Percentiles rank a stretch among this genome's conserved stretches.
Evolutionary conservation across 805 yeast genomes (phyloP).

Genomic region (Ogataea pignaliae): DNA sequence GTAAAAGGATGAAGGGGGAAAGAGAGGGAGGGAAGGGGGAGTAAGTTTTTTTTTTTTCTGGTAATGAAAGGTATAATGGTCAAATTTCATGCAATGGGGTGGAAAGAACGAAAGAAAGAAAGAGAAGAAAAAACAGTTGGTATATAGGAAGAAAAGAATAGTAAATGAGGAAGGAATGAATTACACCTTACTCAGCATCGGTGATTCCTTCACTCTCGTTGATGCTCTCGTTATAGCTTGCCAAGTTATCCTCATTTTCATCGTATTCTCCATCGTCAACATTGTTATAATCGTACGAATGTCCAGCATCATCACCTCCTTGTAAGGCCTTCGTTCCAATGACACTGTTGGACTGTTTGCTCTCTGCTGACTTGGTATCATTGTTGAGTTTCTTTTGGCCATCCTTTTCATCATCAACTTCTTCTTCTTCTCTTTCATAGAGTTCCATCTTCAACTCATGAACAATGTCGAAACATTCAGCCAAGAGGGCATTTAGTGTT

Average conservation of each 20-base stretch:
- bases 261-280: conserved; percentile 26
- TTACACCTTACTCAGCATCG: conserved; percentile 12
- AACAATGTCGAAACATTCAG: conserved; percentile 90
- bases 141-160: too few species aligned
- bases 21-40: too few species aligned
- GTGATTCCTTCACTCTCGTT: conserved; percentile 28
- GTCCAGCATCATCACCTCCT: conserved; percentile 9
- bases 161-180: too few species aligned
- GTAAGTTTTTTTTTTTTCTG: too few species aligned
- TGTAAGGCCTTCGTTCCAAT: conserved; percentile 35
- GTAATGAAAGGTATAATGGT: too few species aligned
- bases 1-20: too few species aligned
- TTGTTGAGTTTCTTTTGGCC: neutral
- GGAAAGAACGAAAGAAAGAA: too few species aligned
- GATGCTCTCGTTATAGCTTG: conserved; percentile 29
- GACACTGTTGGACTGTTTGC: conserved; percentile 20
- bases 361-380: conserved; percentile 2
- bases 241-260: conserved; percentile 26
- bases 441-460: conserved; percentile 87
- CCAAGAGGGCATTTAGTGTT: conserved; percentile 80
- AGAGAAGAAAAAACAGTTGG: too few species aligned
- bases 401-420: conserved; percentile 18
- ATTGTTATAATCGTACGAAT: conserved; percentile 32
- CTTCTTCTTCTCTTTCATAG: conserved; percentile 51
- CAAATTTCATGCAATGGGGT: too few species aligned